Evolutionary conservation across 805 yeast genomes (phyloP).

Genomic region (Cyberlindnera euphorbiae): DNA sequence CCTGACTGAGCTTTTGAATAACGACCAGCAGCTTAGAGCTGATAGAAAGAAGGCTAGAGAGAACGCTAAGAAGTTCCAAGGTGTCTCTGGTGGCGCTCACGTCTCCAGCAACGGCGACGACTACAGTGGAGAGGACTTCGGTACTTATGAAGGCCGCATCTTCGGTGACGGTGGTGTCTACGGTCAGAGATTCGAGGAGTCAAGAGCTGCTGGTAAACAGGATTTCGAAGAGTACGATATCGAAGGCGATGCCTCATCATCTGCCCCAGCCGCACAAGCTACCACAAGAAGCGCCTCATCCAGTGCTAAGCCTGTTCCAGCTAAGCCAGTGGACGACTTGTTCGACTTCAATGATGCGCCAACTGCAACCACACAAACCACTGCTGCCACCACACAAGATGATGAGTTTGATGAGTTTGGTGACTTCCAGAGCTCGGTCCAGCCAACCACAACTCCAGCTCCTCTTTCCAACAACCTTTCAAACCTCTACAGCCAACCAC

Average conservation of each 20-base stretch:
- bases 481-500: conserved; percentile 29
- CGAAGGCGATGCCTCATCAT: conserved; percentile 26
- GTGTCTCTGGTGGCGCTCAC: conserved; percentile 60
- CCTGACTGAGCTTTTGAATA: conserved; percentile 64
- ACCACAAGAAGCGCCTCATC: conserved; percentile 24
- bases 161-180: conserved; percentile 71
- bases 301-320: conserved; percentile 31
- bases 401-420: conserved; percentile 72
- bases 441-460: conserved; percentile 15
- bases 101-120: conserved; percentile 26
- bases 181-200: conserved; percentile 61
- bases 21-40: conserved; percentile 67
- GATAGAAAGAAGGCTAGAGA: conserved; percentile 91
- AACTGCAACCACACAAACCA: conserved; percentile 6
- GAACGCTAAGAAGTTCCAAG: conserved; percentile 77
- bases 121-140: conserved; percentile 40
- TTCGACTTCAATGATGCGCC: conserved; percentile 38
- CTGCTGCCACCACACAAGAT: conserved; percentile 18
- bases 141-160: conserved; percentile 42
- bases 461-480: conserved; percentile 26
- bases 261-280: conserved; percentile 20
- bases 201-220: conserved; percentile 41
- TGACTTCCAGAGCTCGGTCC: conserved; percentile 67
- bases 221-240: conserved; percentile 62
- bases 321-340: conserved; percentile 37